Evolutionary conservation across 163 green algal genomes (phyloP), one percentile per base, ranked within the genome.

Genomic region (Volvox carteri): DNA sequence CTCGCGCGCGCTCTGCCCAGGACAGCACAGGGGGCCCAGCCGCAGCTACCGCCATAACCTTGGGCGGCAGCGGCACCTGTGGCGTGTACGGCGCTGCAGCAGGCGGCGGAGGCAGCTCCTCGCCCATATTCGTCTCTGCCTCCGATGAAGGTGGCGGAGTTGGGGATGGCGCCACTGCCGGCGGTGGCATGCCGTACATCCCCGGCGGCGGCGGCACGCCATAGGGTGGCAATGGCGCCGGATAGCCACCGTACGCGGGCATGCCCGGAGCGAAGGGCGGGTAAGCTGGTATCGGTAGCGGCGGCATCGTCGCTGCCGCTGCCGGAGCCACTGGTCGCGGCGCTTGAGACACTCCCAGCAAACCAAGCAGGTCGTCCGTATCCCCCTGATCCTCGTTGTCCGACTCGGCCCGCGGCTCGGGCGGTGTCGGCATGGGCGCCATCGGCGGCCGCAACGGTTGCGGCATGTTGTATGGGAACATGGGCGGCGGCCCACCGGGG

Each of bases 351-450:
- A 86, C 78, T 7, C 78, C 78, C 39, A 86, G 56, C 25, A 86
- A 52, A 0, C 37, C 78, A 4, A 87, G 44, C 44, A 87, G 30
- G 60, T 79, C 65, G 23, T 87, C 33, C 5, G 65, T 79, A 18
- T 86, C 80, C 5, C 68, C 62, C 46, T 79, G 46, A 12, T 78
- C 56, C 3, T 78, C 80, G 25, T 50, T 48, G 28, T 37, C 80
- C 42, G 78, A 6, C 28, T 21, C 41, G 16, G 18, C 78, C 41
- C 6, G 41, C 14, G 75, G 48, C 48, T 39, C 48, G 12, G 75
- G 48, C 0, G 50, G 48, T 21, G 25, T 30, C 11, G 73, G 19
- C 28, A 44, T 6, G 42, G 44, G 42, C 42, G 42, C 8, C 28
- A 81, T 18, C 12, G 37, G 37, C 73, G 73, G 44, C 42, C 28